These are phyloP conservation scores for Tetrahymena thermophila DNA, from an alignment of 73 alveolate genomes.

Conservation along the genomic window DNA sequence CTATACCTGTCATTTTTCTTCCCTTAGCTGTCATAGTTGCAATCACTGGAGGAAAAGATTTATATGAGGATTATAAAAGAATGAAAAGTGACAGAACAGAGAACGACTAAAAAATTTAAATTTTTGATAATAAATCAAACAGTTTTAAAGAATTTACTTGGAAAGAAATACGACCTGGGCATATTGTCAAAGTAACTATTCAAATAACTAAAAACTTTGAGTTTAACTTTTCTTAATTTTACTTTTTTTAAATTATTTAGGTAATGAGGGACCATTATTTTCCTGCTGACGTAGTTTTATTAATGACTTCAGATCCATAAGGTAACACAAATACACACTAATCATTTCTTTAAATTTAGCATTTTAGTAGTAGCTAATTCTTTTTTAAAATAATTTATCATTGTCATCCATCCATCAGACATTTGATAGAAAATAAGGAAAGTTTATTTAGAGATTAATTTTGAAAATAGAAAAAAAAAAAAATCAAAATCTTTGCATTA, in stretches of 20 bases:
- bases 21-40: constrained; percentile 33
- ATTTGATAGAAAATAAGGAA: too few relatives aligned
- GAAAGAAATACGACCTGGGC: constrained; percentile 39
- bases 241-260: not conserved
- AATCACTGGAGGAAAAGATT: constrained; percentile 91
- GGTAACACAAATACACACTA: constrained; percentile 4
- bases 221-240: not conserved
- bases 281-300: constrained; percentile 46
- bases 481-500: too few relatives aligned
- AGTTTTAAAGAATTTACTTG: constrained; percentile 14
- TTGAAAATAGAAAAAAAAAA: too few relatives aligned
- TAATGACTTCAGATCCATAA: constrained; percentile 16
- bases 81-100: constrained; percentile 67
- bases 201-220: not conserved
- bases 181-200: constrained; percentile 28
- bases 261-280: constrained; percentile 47
- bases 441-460: too few relatives aligned
- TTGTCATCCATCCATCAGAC: too few relatives aligned
- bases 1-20: constrained; percentile 73
- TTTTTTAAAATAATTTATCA: too few relatives aligned
- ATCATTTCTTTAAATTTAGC: not conserved
- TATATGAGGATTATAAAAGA: constrained; percentile 79
- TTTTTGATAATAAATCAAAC: not conserved
- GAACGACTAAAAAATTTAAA: constrained; percentile 49
- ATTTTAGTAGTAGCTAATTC: too few relatives aligned